Evolutionary conservation across 371 early-diverging fungal genomes (phyloP).

Genomic region (Mucor racemosus): DNA sequence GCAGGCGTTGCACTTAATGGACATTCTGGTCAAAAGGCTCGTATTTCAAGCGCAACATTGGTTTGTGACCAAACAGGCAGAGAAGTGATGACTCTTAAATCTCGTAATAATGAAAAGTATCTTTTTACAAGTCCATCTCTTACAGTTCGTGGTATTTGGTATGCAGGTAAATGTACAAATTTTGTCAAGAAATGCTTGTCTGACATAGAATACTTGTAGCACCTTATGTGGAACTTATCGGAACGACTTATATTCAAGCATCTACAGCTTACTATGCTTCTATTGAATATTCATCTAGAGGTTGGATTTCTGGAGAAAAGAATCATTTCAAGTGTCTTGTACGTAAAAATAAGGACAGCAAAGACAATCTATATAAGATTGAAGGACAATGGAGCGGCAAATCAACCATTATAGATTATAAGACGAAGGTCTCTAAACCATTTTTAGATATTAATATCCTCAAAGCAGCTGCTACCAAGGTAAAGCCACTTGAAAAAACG

Average conservation of each 20-base stretch:
- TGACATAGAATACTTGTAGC: constrained; percentile 23
- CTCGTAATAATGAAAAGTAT: constrained; percentile 41
- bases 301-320: constrained; percentile 84
- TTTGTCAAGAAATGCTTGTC: constrained; percentile 4
- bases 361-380: constrained; percentile 58
- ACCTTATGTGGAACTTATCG: constrained; percentile 77
- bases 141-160: constrained; percentile 56
- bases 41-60: constrained; percentile 46
- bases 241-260: constrained; percentile 70
- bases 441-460: constrained; percentile 62
- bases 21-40: constrained; percentile 64
- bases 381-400: constrained; percentile 72
- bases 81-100: constrained; percentile 31
- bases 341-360: constrained; percentile 33
- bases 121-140: constrained; percentile 47
- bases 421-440: constrained; percentile 41
- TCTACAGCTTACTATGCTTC: constrained; percentile 65
- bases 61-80: constrained; percentile 52
- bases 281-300: constrained; percentile 73
- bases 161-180: constrained; percentile 39
- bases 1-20: constrained; percentile 72
- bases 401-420: constrained; percentile 54
- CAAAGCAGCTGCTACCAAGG: constrained; percentile 32
- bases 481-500: constrained; percentile 57
- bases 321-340: constrained; percentile 70